Conservation (phyloP, 805 yeast genomes). For the Candida odintsovae region DNA sequence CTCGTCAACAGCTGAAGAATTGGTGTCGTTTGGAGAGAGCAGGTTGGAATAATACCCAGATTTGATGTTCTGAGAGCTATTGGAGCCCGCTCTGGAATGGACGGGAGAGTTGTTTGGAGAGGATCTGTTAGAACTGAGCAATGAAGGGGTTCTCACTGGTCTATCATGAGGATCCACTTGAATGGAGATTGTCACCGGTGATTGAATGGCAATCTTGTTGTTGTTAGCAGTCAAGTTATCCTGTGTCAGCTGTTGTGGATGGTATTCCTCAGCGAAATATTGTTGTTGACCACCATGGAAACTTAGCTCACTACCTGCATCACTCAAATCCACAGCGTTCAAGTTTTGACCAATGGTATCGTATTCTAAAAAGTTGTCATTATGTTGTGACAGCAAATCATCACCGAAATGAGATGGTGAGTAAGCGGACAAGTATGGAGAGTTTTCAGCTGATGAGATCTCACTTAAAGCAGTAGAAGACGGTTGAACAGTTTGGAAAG, state of each 20-base stretch:
- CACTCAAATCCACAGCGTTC: conserved; percentile 4
- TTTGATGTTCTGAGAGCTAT: conserved; percentile 21
- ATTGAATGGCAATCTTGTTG: conserved; percentile 3
- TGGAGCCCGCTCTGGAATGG: conserved; percentile 28
- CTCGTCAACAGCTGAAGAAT: conserved; percentile 6
- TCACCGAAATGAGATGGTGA: conserved; percentile 18
- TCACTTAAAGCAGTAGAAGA: conserved; percentile 15
- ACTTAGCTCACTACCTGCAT: conserved; percentile 5
- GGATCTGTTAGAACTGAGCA: conserved; percentile 41
- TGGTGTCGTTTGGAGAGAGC: conserved; percentile 3
- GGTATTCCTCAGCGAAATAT: conserved; percentile 4
- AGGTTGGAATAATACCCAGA: conserved; percentile 14
- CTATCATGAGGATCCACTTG: conserved; percentile 32
- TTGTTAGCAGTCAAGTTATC: conserved; percentile 14
- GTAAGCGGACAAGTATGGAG: conserved; percentile 19
- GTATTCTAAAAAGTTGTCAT: conserved; percentile 1
- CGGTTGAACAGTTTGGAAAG: conserved; percentile 14
- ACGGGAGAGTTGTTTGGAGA: conserved; percentile 31
- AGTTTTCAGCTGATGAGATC: conserved; percentile 19
- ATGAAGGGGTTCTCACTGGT: conserved; percentile 46
- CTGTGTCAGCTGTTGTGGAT: conserved; percentile 15
- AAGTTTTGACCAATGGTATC: conserved; percentile 2
- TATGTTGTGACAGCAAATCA: not conserved
- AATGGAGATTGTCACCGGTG: conserved; percentile 23
- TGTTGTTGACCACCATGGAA: conserved; percentile 5